A percentile compares a stretch with the other conserved stretches of the same genome.
Conservation (phyloP, 768 basidiomycete genomes). For the Mycena polygramma region DNA sequence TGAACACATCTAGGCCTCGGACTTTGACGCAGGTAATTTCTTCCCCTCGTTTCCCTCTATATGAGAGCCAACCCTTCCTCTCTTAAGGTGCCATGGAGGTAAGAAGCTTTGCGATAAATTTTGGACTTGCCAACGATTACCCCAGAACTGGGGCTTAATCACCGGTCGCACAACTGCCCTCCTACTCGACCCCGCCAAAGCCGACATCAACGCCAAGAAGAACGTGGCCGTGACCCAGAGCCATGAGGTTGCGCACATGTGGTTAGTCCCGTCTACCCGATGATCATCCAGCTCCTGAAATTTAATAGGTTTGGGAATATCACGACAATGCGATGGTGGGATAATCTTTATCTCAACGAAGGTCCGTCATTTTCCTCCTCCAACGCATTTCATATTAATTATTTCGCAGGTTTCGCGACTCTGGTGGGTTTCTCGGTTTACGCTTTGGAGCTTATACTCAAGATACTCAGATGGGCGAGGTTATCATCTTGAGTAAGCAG, state of each 20-base stretch:
- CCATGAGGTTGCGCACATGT: slow-evolving; percentile 92
- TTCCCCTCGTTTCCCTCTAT: slow-evolving; percentile 7
- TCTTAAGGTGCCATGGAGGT: slow-evolving; percentile 77
- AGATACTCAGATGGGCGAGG: slow-evolving; percentile 81
- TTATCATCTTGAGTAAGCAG: slow-evolving; percentile 78
- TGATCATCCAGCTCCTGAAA: not conserved
- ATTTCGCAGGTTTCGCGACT: slow-evolving; percentile 80
- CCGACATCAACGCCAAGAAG: slow-evolving; percentile 82
- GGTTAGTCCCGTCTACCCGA: slow-evolving; percentile 53
- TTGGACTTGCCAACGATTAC: not conserved
- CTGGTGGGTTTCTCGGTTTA: slow-evolving; percentile 61
- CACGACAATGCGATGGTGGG: slow-evolving; percentile 95
- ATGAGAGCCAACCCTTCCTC: slow-evolving; percentile 18
- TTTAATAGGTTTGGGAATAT: slow-evolving; percentile 86
- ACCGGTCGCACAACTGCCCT: slow-evolving; percentile 89
- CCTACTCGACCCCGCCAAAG: slow-evolving; percentile 81
- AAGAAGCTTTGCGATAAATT: not conserved
- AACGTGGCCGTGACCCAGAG: slow-evolving; percentile 81
- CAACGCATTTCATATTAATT: slow-evolving; percentile 12
- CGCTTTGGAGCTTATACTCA: slow-evolving; percentile 16
- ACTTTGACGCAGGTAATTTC: slow-evolving; percentile 84
- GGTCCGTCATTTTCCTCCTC: slow-evolving; percentile 51
- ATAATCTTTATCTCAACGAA: slow-evolving; percentile 86
- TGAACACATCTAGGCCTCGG: slow-evolving; percentile 66
- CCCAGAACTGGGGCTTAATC: slow-evolving; percentile 55